Base-by-base conservation (phyloP, 1,284 basidiomycete genomes). In the Cutaneotrichosporon cyanovorans region DNA sequence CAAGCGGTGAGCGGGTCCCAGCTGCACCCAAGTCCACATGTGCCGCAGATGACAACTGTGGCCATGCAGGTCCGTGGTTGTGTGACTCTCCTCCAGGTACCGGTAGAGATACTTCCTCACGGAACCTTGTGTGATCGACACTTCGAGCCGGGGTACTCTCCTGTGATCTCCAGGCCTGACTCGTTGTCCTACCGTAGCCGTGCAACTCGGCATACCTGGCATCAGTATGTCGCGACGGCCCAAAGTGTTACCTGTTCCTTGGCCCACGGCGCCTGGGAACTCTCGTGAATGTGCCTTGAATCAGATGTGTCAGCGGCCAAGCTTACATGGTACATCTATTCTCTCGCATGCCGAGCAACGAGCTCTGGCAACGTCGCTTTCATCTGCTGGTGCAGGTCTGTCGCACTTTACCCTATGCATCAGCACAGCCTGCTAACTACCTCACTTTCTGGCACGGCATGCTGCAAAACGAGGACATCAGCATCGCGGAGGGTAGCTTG, bases 241-340 rank as follows among this genome's bases (percentile, higher is more conserved):
- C 10, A 15, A 14, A 39, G 22, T n/a, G 19, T 39, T 19, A 40
- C 39, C 16, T 16, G 25, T 16, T 40, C 16, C 10, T 20, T 14
- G 39, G 39, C 5, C 39, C 39, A 18, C 39, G 25, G 11, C 39
- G 15, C 16, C 19, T 30, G 20, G 39, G 39, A 8, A 16, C 15
- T 1, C 39, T 25, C 6, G 39, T 40, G 19, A 40, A 40, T 25
- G 32, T 30, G 20, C 39, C 39, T 40, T 14, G 6, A 4, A 18
- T 35, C 12, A 35, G 19, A 5, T 18, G 6, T 11, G 39, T 1
- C 20, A 9, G 8, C 12, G 28, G 6, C 5, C 18, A 6, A 11
- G 32, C 39, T 19, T 21, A 40, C 39, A 40, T n/a, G 39, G 39
- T 2, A 40, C 39, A 19, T 40, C 39, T 5, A 40, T 19, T 11